A percentile compares a stretch with the other conserved stretches of the same genome.
These are phyloP conservation scores for Symbiodinium pilosum DNA, from an alignment of 73 alveolate species.

Conservation along the genomic window DNA sequence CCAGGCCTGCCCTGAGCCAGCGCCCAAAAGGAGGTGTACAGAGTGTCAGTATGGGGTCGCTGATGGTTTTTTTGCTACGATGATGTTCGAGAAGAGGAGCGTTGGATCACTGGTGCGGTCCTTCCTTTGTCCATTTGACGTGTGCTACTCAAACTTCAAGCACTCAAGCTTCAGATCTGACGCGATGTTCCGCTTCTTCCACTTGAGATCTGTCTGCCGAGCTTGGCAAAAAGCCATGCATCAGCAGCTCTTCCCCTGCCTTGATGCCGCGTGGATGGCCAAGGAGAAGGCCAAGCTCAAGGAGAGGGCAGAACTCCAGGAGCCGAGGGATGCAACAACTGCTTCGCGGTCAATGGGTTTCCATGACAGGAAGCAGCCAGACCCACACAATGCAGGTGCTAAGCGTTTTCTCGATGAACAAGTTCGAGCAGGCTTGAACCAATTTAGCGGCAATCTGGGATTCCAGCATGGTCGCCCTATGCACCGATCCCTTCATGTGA, in stretches of 20 bases:
- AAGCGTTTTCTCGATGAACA: neutral
- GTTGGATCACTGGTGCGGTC: neutral
- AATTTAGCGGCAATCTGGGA: neutral
- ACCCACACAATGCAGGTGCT: neutral
- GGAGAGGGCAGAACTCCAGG: neutral
- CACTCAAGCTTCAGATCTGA: neutral
- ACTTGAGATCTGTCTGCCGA: neutral
- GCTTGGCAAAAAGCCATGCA: neutral
- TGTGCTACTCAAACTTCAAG: neutral
- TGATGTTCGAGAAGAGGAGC: neutral
- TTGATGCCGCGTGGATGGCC: neutral
- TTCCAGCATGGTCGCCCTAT: neutral
- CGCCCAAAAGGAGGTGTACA: neutral
- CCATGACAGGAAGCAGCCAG: neutral
- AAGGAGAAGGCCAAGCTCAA: neutral
- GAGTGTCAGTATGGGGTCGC: neutral
- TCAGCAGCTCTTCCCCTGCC: conserved; percentile 4
- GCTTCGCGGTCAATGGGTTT: neutral
- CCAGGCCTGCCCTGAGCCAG: neutral
- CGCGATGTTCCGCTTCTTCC: neutral
- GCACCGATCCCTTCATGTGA: neutral
- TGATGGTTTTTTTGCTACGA: neutral
- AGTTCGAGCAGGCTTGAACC: neutral
- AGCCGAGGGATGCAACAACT: neutral
- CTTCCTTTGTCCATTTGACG: neutral